Conservation (phyloP, 148 eudicot genomes). For the Drosera capensis region DNA sequence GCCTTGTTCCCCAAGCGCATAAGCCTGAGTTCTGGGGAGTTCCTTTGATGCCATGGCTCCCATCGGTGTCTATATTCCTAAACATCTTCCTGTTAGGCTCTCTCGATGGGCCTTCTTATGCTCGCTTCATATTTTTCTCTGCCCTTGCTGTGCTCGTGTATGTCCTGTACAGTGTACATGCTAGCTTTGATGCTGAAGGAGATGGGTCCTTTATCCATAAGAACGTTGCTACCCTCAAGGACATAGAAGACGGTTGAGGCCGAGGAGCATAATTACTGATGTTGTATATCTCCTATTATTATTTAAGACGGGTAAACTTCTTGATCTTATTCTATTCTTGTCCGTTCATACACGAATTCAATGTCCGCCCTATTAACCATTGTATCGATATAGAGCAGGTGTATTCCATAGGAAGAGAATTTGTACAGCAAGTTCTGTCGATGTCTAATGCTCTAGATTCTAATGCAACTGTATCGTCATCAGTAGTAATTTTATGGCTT, state of each 20-base stretch:
- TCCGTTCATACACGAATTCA: too few species aligned
- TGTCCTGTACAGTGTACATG: constrained; percentile 81
- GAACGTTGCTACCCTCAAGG: constrained; percentile 21
- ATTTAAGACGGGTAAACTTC: too few species aligned
- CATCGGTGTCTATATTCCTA: constrained; percentile 43
- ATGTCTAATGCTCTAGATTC: too few species aligned
- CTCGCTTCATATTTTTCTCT: constrained; percentile 63
- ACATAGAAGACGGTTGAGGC: constrained; percentile 3
- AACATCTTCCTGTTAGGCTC: constrained; percentile 62
- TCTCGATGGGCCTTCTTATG: constrained; percentile 50
- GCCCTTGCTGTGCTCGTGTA: constrained; percentile 40
- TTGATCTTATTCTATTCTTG: too few species aligned
- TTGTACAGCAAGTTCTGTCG: too few species aligned
- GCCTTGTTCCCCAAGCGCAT: constrained; percentile 6
- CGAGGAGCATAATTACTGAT: too few species aligned
- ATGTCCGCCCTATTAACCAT: too few species aligned
- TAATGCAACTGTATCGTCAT: too few species aligned
- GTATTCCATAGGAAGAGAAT: too few species aligned
- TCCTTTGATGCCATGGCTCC: constrained; percentile 81
- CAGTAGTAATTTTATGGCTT: too few species aligned
- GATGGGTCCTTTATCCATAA: constrained; percentile 31
- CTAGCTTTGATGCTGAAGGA: constrained; percentile 85
- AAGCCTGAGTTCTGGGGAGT: constrained; percentile 30
- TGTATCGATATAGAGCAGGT: too few species aligned
- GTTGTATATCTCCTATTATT: too few species aligned